Percentiles rank a stretch among this genome's conserved stretches.
phyloP scores from a whole-genome alignment of 495 filamentous ascomycete genomes.

The Penicillium turbatum region DNA sequence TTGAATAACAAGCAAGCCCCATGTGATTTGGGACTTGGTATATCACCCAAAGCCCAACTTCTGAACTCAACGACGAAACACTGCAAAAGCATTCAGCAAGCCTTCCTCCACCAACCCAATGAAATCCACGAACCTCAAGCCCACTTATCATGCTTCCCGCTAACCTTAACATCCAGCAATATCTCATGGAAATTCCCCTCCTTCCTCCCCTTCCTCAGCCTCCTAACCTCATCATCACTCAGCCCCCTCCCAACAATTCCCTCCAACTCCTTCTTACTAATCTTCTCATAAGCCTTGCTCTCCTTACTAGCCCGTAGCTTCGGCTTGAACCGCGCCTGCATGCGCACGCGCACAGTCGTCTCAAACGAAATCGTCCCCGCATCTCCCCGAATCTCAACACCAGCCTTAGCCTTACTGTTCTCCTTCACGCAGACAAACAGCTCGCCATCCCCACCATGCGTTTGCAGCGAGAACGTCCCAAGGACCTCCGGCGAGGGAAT shows the following conservation, averaged over 20 bases:
- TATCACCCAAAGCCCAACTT: no score
- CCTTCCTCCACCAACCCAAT: no score
- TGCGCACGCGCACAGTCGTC: conserved; percentile 76
- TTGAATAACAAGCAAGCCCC: no score
- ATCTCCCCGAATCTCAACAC: conserved; percentile 69
- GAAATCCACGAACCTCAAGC: no score
- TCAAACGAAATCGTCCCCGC: conserved; percentile 64
- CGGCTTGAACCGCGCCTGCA: conserved; percentile 94
- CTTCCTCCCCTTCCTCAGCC: conserved; percentile 73
- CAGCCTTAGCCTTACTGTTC: conserved; percentile 39
- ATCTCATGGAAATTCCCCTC: conserved; percentile 88
- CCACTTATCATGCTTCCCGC: conserved; percentile 96
- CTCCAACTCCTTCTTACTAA: conserved; percentile 85
- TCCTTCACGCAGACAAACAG: conserved; percentile 52
- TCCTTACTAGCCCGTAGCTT: conserved; percentile 70
- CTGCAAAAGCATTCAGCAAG: no score
- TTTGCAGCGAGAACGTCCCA: conserved; percentile 67
- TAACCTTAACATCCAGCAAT: conserved; percentile 83
- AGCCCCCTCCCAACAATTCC: conserved; percentile 69
- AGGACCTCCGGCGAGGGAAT: conserved; percentile 59
- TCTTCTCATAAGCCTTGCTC: conserved; percentile 75
- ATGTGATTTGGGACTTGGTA: no score
- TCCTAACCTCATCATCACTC: conserved; percentile 80
- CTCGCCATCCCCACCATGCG: conserved; percentile 43
- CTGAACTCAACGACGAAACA: no score